phyloP scores from a whole-genome alignment of 148 eudicot genomes.

The Vaccinium myrtillus region DNA sequence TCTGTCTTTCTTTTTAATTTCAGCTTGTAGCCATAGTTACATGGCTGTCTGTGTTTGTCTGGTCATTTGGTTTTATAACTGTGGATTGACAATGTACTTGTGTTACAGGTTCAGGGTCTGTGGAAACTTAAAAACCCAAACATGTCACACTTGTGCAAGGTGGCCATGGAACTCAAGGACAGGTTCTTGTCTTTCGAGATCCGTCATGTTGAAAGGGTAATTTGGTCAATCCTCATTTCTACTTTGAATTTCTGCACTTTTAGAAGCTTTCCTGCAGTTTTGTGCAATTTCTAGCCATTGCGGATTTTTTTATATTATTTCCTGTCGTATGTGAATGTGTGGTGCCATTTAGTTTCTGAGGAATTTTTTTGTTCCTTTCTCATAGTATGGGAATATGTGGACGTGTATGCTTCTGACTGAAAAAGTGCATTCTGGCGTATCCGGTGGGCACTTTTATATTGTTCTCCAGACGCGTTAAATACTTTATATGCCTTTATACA shows the following conservation, averaged over 20 bases:
- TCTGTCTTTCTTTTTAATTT: neutral
- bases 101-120: slow-evolving; percentile 63
- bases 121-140: slow-evolving; percentile 79
- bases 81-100: neutral
- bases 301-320: neutral
- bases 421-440: neutral
- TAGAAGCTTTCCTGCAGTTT: neutral
- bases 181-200: slow-evolving; percentile 61
- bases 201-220: slow-evolving; percentile 72
- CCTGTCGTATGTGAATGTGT: neutral
- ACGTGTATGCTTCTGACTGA: neutral
- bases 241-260: neutral
- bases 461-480: neutral
- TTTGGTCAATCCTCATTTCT: neutral
- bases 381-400: neutral
- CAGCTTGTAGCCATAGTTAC: neutral
- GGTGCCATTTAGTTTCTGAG: neutral
- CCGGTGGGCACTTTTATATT: neutral
- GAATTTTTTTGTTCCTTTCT: neutral
- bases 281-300: neutral
- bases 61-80: neutral
- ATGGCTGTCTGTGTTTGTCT: neutral
- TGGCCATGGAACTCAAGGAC: slow-evolving; percentile 59
- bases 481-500: neutral
- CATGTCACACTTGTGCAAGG: slow-evolving; percentile 77